phyloP scores from a whole-genome alignment of 768 basidiomycete species.

The Russula brevipes region DNA sequence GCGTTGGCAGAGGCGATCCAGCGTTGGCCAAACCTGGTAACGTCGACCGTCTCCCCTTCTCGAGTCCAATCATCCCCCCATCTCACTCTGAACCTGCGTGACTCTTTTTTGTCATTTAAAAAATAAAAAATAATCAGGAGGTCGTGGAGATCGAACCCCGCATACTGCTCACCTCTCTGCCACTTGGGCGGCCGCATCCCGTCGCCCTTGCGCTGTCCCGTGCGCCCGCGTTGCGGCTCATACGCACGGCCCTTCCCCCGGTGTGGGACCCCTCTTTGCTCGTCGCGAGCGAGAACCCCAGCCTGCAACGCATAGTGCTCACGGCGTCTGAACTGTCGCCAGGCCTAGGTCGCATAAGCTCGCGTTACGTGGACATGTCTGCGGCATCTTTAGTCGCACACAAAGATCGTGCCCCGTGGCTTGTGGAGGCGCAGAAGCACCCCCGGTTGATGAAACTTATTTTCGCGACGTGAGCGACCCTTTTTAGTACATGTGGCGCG shows the following conservation, averaged over 20 bases:
- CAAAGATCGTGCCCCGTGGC: slow-evolving; percentile 7
- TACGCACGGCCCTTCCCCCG: slow-evolving; percentile 8
- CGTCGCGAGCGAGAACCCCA: slow-evolving; percentile 11
- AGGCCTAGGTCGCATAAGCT: not conserved
- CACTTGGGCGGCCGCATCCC: not conserved
- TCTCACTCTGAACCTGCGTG: no score
- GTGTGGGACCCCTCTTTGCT: slow-evolving; percentile 15
- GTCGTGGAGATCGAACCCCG: slow-evolving; percentile 3
- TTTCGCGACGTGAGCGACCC: not conserved
- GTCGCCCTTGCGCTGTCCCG: slow-evolving; percentile 16
- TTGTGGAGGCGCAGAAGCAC: slow-evolving; percentile 14
- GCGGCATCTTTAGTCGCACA: not conserved
- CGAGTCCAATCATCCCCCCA: no score
- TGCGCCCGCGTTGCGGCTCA: slow-evolving; percentile 7
- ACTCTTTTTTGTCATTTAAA: no score
- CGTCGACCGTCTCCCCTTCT: no score
- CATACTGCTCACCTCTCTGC: not conserved
- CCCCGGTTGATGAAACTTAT: slow-evolving; percentile 12
- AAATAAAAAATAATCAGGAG: not conserved
- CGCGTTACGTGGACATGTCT: not conserved
- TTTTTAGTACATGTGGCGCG: not conserved
- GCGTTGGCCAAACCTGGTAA: slow-evolving; percentile 18
- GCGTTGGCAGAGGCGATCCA: slow-evolving; percentile 7
- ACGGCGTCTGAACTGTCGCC: not conserved
- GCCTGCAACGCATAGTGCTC: slow-evolving; percentile 10